A percentile compares a stretch with the other conserved stretches of the same genome.
Conservation (phyloP, 805 yeast species). For the Kuraishia ogatae region DNA sequence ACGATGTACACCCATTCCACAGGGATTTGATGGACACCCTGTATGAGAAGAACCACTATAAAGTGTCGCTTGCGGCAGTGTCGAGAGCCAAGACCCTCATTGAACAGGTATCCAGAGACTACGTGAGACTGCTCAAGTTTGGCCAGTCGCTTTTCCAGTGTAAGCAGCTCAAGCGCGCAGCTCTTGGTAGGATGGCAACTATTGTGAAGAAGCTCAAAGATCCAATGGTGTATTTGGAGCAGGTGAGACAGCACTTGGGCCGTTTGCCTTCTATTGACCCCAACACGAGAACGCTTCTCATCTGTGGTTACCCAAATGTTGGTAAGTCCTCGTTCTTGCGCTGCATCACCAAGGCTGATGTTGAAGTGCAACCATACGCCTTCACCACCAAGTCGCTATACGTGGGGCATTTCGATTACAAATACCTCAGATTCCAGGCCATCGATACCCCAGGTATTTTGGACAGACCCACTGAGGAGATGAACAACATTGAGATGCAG, state of each 20-base stretch:
- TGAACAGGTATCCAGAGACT: conserved; percentile 95
- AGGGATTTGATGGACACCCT: conserved; percentile 96
- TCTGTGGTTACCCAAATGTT: conserved; percentile 98
- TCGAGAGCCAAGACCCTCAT: conserved; percentile 89
- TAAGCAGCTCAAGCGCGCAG: conserved; percentile 97
- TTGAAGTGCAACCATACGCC: conserved; percentile 98
- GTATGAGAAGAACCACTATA: conserved; percentile 96
- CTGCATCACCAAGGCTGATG: conserved; percentile 95
- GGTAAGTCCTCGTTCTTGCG: conserved; percentile 95
- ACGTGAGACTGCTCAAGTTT: conserved; percentile 85
- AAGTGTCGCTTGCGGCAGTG: conserved; percentile 90
- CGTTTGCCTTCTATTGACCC: conserved; percentile 98
- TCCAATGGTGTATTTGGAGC: conserved; percentile 88
- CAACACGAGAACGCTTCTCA: conserved; percentile 92
- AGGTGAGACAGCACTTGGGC: conserved; percentile 98
- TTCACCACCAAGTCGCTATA: conserved; percentile 96
- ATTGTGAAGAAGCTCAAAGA: conserved; percentile 92
- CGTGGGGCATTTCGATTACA: conserved; percentile 98
- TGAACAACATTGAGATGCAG: conserved; percentile 99
- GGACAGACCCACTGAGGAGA: conserved; percentile 98
- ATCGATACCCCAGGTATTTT: conserved; percentile 98
- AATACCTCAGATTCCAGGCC: conserved; percentile 95
- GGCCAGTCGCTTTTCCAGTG: conserved; percentile 98
- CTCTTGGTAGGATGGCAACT: conserved; percentile 99
- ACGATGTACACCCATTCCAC: conserved; percentile 98